A percentile compares a stretch with the other conserved stretches of the same genome.
Conservation (phyloP, 495 filamentous ascomycete genomes). For the Penicillium argentinense region DNA sequence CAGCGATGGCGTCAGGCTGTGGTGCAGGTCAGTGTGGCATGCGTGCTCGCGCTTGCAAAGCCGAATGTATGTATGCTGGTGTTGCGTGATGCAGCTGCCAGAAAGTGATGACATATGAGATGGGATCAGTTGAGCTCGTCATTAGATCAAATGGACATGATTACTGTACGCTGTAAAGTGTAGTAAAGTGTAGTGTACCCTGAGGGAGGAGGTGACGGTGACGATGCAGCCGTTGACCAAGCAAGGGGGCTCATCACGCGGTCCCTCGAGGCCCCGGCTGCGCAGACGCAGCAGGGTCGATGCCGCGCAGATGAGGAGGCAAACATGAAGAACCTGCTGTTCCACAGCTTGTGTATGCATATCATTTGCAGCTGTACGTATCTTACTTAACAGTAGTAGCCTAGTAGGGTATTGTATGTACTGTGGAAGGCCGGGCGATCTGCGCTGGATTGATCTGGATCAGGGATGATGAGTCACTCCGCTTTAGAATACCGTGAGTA, state of each 20-base stretch:
- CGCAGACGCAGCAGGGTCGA: slow-evolving; percentile 5
- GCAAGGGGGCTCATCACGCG: slow-evolving; percentile 7
- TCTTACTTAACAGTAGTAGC: too few relatives aligned
- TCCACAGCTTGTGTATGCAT: too few relatives aligned
- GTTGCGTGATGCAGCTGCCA: not conserved
- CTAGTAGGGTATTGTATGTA: too few relatives aligned
- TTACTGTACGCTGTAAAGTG: too few relatives aligned
- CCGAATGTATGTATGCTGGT: not conserved
- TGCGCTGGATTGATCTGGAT: too few relatives aligned
- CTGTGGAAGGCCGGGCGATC: too few relatives aligned
- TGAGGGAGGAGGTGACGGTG: not conserved
- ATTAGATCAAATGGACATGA: not conserved
- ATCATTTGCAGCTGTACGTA: too few relatives aligned
- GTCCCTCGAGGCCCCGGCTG: not conserved
- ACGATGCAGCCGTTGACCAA: slow-evolving; percentile 1
- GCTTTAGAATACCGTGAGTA: too few relatives aligned
- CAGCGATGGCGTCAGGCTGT: too few relatives aligned
- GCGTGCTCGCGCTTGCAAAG: not conserved
- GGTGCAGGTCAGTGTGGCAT: not conserved
- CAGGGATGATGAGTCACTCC: too few relatives aligned
- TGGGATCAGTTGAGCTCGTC: not conserved
- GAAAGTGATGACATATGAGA: not conserved
- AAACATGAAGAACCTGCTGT: not conserved
- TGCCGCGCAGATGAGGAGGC: slow-evolving; percentile 1
- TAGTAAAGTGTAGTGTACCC: too few relatives aligned